phyloP scores from a whole-genome alignment of 331 rosid genomes.

The Quercus phellos region DNA sequence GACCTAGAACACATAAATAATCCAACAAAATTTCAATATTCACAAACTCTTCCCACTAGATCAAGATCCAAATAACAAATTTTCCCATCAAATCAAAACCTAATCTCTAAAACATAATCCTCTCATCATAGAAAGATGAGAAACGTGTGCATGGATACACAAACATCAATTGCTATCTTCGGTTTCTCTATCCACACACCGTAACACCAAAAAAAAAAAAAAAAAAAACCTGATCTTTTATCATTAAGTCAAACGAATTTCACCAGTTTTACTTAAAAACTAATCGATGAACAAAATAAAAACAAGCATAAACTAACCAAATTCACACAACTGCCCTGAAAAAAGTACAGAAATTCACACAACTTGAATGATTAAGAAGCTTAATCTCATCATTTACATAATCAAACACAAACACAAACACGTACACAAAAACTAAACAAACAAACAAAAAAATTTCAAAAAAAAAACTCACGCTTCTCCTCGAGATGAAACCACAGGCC shows the following conservation, averaged over 20 bases:
- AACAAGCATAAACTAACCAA: slow-evolving; percentile 5
- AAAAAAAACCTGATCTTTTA: slow-evolving; percentile 31
- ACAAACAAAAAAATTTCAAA: slow-evolving; percentile 9
- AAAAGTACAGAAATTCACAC: slow-evolving; percentile 6
- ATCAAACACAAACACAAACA: slow-evolving; percentile 17
- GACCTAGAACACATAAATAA: slow-evolving; percentile 43
- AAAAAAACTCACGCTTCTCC: slow-evolving; percentile 60
- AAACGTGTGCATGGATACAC: background rate
- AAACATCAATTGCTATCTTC: background rate
- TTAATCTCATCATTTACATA: slow-evolving; percentile 23
- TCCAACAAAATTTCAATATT: background rate
- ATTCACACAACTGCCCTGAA: slow-evolving; percentile 19
- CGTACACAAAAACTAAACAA: slow-evolving; percentile 9
- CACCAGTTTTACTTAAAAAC: slow-evolving; percentile 21
- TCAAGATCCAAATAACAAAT: slow-evolving; percentile 12
- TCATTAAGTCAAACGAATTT: slow-evolving; percentile 24
- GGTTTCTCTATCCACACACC: background rate
- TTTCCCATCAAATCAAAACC: slow-evolving; percentile 8
- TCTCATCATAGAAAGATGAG: background rate
- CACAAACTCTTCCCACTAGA: slow-evolving; percentile 24
- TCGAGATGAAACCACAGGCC: slow-evolving; percentile 58
- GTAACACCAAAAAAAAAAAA: background rate
- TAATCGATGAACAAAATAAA: background rate
- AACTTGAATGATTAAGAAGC: slow-evolving; percentile 5
- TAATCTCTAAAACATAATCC: background rate